Percentiles rank a stretch among this genome's conserved stretches.
Evolutionary conservation across 441 rosid genomes (phyloP).

Genomic region (Erodium trifolium): DNA sequence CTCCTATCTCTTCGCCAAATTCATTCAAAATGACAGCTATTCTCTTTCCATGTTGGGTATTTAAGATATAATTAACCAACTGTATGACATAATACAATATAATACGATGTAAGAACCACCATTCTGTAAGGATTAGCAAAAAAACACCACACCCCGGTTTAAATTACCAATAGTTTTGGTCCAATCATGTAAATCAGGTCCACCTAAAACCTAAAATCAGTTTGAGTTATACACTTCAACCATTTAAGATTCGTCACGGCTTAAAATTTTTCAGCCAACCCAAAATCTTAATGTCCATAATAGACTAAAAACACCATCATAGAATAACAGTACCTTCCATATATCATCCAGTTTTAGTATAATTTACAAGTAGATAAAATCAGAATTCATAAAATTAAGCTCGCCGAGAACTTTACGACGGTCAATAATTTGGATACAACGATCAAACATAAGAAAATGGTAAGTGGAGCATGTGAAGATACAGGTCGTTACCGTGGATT

Average conservation of each 20-base stretch:
- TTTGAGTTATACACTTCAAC: neutral
- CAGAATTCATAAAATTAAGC: neutral
- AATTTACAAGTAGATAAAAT: neutral
- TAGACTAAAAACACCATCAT: neutral
- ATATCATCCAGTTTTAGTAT: neutral
- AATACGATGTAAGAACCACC: neutral
- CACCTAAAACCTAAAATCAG: neutral
- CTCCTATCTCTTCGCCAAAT: conserved; percentile 95
- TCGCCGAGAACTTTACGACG: neutral
- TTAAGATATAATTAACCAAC: conserved; percentile 76
- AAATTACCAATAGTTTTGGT: too few species aligned
- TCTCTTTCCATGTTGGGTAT: conserved; percentile 77
- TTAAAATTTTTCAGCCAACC: neutral
- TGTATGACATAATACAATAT: conserved; percentile 19
- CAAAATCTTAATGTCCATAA: neutral
- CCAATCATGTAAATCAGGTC: neutral
- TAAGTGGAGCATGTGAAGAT: neutral
- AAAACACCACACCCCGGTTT: neutral
- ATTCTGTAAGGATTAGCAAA: neutral
- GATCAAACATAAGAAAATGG: neutral
- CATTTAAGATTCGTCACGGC: neutral
- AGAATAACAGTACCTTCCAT: neutral
- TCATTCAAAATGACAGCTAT: conserved; percentile 90
- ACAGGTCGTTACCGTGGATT: conserved; percentile 62
- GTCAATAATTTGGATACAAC: neutral